These are phyloP conservation scores for Yamadazyma insecticola DNA, from an alignment of 805 yeast species.

Conservation along the genomic window DNA sequence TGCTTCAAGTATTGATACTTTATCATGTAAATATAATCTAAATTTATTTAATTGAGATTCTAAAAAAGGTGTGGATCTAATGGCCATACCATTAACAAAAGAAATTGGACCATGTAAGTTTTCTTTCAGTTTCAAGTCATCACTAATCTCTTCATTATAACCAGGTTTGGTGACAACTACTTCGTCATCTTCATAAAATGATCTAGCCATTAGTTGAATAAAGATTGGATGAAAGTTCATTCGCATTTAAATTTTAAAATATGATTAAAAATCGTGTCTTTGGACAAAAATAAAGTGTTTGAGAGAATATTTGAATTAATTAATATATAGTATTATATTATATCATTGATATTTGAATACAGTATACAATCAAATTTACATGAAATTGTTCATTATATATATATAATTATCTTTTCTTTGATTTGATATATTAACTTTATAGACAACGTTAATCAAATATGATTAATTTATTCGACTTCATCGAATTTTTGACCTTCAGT, in stretches of 20 bases:
- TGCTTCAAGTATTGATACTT: constrained; percentile 33
- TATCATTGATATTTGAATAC: no score
- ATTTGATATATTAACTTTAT: no score
- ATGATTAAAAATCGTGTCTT: no score
- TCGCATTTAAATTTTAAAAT: neutral
- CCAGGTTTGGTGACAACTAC: constrained; percentile 47
- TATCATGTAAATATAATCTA: constrained; percentile 35
- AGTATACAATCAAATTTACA: no score
- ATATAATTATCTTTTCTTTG: no score
- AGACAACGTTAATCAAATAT: no score
- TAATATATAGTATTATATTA: no score
- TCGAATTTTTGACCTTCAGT: constrained; percentile 88
- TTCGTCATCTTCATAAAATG: constrained; percentile 53
- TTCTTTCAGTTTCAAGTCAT: constrained; percentile 35
- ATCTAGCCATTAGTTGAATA: constrained; percentile 22
- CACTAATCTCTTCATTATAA: constrained; percentile 30
- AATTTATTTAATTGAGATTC: constrained; percentile 38
- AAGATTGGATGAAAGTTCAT: neutral
- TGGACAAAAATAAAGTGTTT: no score
- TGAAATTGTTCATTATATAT: no score
- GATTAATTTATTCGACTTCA: constrained; percentile 40
- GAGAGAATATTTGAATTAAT: no score
- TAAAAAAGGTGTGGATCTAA: constrained; percentile 44
- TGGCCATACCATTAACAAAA: constrained; percentile 50
- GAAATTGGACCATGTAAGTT: constrained; percentile 34